Percentiles rank a stretch among this genome's conserved stretches.
phyloP scores from a whole-genome alignment of 192 early-diverging fungal genomes.

The Geranomyces michiganensis region DNA sequence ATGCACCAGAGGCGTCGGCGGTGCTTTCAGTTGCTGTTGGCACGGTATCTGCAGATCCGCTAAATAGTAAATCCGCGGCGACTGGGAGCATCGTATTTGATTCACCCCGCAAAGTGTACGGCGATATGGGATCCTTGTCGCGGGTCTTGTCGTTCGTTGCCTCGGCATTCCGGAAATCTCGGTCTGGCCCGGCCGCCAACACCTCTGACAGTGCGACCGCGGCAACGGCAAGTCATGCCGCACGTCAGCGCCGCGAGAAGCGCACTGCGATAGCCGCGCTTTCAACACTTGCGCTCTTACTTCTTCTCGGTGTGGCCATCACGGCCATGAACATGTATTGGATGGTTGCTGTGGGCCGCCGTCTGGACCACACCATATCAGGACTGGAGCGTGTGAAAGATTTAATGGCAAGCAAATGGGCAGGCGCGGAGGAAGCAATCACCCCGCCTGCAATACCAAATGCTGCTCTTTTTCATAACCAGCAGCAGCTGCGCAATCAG shows the following conservation, averaged over 20 bases:
- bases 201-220: not conserved
- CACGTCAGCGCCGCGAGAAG: not conserved
- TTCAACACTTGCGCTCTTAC: not conserved
- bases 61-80: too few species aligned
- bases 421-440: not conserved
- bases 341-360: conserved; percentile 12
- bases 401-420: not conserved
- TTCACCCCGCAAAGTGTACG: not conserved
- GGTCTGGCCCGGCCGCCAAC: not conserved
- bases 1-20: not conserved
- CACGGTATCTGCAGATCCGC: not conserved
- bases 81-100: not conserved
- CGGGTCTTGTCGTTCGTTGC: not conserved
- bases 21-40: not conserved
- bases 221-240: not conserved
- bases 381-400: conserved; percentile 9
- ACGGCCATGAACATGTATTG: conserved; percentile 27
- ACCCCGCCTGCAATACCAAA: too few species aligned
- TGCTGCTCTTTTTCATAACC: too few species aligned
- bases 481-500: too few species aligned
- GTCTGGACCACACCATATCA: conserved; percentile 12
- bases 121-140: not conserved
- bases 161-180: too few species aligned
- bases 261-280: not conserved
- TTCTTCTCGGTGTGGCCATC: conserved; percentile 6